Evolutionary conservation across 1,284 basidiomycete species (phyloP).

Genomic region (Papiliotrema flavescens): DNA sequence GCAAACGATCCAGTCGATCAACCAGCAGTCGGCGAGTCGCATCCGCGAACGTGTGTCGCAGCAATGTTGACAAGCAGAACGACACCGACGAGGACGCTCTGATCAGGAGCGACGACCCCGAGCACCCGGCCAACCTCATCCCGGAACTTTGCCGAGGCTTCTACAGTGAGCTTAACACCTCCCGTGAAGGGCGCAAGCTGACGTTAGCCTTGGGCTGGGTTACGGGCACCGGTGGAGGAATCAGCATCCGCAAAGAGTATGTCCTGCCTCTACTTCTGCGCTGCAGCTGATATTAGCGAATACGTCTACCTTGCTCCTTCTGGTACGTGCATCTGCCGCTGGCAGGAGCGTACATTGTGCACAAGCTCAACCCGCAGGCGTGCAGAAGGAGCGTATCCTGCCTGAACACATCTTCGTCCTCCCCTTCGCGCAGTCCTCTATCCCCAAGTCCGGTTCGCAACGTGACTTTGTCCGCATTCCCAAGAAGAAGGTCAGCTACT

Average conservation of each 20-base stretch:
- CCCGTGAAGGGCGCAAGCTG: background rate
- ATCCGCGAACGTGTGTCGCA: background rate
- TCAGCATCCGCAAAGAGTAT: constrained; percentile 67
- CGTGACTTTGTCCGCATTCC: constrained; percentile 72
- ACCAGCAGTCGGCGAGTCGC: background rate
- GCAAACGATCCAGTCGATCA: background rate
- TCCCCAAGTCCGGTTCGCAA: constrained; percentile 61
- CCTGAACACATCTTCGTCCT: constrained; percentile 77
- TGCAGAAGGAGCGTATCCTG: constrained; percentile 80
- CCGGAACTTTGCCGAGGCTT: constrained; percentile 63
- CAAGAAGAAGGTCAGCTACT: constrained; percentile 49
- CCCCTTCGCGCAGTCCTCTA: constrained; percentile 63
- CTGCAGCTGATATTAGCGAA: constrained; percentile 53
- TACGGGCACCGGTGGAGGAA: constrained; percentile 58
- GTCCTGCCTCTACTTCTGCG: constrained; percentile 19
- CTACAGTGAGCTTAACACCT: constrained; percentile 44
- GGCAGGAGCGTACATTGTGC: background rate
- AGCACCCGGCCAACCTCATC: constrained; percentile 74
- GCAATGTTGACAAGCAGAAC: background rate
- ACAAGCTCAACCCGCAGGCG: constrained; percentile 46
- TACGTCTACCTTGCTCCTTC: constrained; percentile 81
- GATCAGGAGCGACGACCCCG: constrained; percentile 48
- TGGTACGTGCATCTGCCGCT: constrained; percentile 34
- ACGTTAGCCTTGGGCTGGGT: constrained; percentile 60
- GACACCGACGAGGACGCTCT: constrained; percentile 39